A percentile compares a stretch with the other conserved stretches of the same genome.
These are phyloP conservation scores for Aspergillus sp. DNA, from an alignment of 2,329 filamentous ascomycete species.

Conservation along the genomic window DNA sequence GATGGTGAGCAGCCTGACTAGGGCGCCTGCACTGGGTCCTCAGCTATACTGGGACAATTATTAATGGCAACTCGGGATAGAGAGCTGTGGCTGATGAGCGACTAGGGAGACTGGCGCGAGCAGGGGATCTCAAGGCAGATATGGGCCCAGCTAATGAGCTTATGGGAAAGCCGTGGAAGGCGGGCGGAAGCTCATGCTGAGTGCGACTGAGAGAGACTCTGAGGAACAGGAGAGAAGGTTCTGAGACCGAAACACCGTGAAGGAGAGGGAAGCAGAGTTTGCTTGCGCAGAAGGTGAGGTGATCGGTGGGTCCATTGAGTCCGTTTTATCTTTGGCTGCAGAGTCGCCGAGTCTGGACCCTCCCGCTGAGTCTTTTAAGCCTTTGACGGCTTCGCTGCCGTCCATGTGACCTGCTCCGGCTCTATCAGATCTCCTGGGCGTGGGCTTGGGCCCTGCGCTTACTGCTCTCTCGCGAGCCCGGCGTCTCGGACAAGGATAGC, in stretches of 20 bases:
- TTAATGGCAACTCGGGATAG: not conserved
- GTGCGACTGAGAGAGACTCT: no score
- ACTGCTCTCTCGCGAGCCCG: no score
- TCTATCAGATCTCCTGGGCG: not conserved
- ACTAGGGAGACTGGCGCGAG: not conserved
- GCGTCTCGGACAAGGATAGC: not conserved
- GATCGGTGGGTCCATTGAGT: slow-evolving; percentile 11
- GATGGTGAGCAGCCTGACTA: no score
- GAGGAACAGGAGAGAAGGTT: not conserved
- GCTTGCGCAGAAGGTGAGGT: not conserved
- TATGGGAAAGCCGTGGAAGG: slow-evolving; percentile 4
- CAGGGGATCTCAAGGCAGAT: not conserved
- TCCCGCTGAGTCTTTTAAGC: not conserved
- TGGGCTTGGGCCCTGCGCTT: not conserved
- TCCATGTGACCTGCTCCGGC: slow-evolving; percentile 10
- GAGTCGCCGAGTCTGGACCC: slow-evolving; percentile 18
- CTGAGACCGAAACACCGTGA: not conserved
- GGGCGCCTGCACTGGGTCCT: not conserved
- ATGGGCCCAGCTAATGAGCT: slow-evolving; percentile 3
- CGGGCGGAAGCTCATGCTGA: not conserved
- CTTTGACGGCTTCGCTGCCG: not conserved
- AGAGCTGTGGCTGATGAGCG: not conserved
- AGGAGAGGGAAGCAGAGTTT: not conserved
- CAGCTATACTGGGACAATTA: slow-evolving; percentile 1
- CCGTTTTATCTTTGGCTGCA: slow-evolving; percentile 2